A percentile compares a stretch with the other conserved stretches of the same genome.
Conservation (phyloP, 2,329 filamentous ascomycete species). For the Podosphaera leucotricha region DNA sequence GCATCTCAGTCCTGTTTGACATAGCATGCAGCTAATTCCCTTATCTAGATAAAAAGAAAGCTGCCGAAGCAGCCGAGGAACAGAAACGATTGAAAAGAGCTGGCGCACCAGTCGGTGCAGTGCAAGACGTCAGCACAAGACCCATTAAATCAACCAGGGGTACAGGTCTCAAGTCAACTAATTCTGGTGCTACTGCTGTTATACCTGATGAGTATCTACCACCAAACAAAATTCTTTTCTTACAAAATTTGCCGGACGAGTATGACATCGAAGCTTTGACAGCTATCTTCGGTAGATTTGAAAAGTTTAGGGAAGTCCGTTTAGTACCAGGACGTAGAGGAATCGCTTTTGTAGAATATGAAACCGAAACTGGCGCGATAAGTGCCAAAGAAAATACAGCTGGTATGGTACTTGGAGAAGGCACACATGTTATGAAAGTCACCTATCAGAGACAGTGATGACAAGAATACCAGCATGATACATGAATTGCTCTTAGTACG, state of each 20-base stretch:
- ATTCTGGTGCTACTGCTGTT: slow-evolving; percentile 40
- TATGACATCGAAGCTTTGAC: slow-evolving; percentile 62
- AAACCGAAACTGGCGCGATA: slow-evolving; percentile 70
- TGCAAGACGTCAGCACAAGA: slow-evolving; percentile 21
- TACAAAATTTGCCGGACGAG: slow-evolving; percentile 77
- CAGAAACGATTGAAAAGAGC: slow-evolving; percentile 53
- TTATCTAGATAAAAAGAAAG: slow-evolving; percentile 48
- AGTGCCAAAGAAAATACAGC: slow-evolving; percentile 83
- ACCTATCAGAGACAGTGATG: slow-evolving; percentile 76
- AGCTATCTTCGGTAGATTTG: slow-evolving; percentile 65
- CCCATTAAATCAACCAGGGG: slow-evolving; percentile 48
- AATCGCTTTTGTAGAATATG: slow-evolving; percentile 94
- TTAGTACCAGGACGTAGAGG: slow-evolving; percentile 66
- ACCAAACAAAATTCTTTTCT: slow-evolving; percentile 88
- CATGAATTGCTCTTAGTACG: too few relatives aligned
- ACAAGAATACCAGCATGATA: too few relatives aligned
- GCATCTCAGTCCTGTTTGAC: neutral
- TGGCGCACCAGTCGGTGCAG: slow-evolving; percentile 16
- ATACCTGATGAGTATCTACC: slow-evolving; percentile 96
- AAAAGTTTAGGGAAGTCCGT: slow-evolving; percentile 83
- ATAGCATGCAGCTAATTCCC: neutral
- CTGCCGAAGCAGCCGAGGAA: slow-evolving; percentile 53
- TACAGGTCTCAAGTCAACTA: slow-evolving; percentile 54
- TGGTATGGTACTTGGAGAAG: slow-evolving; percentile 55
- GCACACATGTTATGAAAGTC: slow-evolving; percentile 65